Evolutionary conservation across 768 basidiomycete genomes (phyloP), one percentile per base, ranked within the genome.

Genomic region (Mycena rosella): DNA sequence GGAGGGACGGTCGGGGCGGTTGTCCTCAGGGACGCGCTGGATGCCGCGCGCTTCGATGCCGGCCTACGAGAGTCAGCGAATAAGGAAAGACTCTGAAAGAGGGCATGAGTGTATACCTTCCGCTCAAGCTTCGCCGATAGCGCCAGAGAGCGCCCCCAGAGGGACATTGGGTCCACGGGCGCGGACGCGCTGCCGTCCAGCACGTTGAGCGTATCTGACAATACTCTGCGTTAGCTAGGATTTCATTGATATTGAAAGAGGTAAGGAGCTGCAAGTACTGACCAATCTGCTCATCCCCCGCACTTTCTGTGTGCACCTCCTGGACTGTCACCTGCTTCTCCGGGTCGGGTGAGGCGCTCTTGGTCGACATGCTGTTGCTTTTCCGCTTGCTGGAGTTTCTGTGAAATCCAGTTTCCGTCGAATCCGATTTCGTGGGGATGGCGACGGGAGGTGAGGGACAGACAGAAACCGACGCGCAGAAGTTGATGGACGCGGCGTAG

Each of bases 1-100:
- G 38, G 11, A 18, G 14, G 38, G 38, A 15, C 14, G 38, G 38
- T 40, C 38, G 38, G 38, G 38, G 38, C 38, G 38, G 65, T 73
- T 72, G 26, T 74, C 68, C 11, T 75, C 73, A 5, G 72, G 75
- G 2, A 81, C 78, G 29, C 80, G 78, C 70, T 80, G 78, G 51
- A 80, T 79, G 2, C 79, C 80, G 30, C 77, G 75, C 17, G 76
- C 76, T 63, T 80, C 79, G 65, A 79, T 75, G 58, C 80, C 80
- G 62, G 67, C 27, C 42, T 44, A 20, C 42, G 42, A 3, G 15
- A 11, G 42, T 22, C 8, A 44, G 42, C 6, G 20, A 5, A 6
- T n/a, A 22, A 40, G 38, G 14, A 40, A 15, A 15, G 38, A 15
- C 10, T n/a, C n/a, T n/a, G 17, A 13, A 15, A 40, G 38, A 40